These are phyloP conservation scores for Pulicaria dysenterica DNA, from an alignment of 129 eudicot genomes.

Conservation along the genomic window DNA sequence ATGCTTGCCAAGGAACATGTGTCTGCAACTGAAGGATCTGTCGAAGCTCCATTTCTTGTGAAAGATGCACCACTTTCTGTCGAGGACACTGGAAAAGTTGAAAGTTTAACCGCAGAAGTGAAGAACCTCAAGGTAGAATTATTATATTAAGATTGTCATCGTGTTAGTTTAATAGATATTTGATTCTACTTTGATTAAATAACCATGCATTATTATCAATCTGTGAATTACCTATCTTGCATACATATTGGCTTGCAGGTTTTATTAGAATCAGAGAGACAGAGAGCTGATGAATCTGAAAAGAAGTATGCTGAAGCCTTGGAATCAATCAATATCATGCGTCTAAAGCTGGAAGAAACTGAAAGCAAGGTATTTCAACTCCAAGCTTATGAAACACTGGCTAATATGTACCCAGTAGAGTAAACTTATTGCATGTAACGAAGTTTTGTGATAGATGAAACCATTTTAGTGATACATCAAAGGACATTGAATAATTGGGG, in stretches of 20 bases:
- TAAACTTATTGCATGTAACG: slow-evolving; percentile 12
- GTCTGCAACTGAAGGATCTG: slow-evolving; percentile 71
- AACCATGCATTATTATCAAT: background rate
- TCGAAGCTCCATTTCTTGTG: slow-evolving; percentile 55
- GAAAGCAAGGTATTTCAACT: slow-evolving; percentile 69
- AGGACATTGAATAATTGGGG: background rate
- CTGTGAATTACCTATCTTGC: background rate
- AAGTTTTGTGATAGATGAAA: slow-evolving; percentile 1
- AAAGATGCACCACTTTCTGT: slow-evolving; percentile 64
- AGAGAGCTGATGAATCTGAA: slow-evolving; percentile 79
- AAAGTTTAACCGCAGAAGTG: slow-evolving; percentile 57
- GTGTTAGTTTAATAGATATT: background rate
- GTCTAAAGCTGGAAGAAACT: slow-evolving; percentile 73
- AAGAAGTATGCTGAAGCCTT: slow-evolving; percentile 58
- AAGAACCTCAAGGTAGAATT: slow-evolving; percentile 69
- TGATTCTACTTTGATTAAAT: background rate
- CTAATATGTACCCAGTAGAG: slow-evolving; percentile 12
- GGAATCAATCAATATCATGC: slow-evolving; percentile 59
- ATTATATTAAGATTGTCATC: background rate
- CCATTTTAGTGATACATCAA: background rate
- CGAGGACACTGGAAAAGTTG: slow-evolving; percentile 76
- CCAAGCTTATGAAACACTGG: slow-evolving; percentile 36
- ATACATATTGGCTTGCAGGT: slow-evolving; percentile 49
- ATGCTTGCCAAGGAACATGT: slow-evolving; percentile 64
- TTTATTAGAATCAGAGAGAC: slow-evolving; percentile 62